Conservation (phyloP, 1,284 basidiomycete species). For the Retiboletus flavoniger region DNA sequence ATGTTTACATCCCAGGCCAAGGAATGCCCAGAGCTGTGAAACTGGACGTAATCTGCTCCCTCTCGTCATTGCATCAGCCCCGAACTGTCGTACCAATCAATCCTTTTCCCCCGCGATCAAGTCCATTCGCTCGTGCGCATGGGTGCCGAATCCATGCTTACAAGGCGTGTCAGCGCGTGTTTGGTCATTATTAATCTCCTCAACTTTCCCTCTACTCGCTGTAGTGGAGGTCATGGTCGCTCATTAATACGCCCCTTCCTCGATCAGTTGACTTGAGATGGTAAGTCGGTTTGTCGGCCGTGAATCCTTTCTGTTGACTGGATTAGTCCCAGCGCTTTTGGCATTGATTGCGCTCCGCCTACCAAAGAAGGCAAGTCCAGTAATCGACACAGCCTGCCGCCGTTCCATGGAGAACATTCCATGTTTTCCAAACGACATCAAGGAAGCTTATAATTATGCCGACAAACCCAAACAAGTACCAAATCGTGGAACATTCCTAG, state of each 20-base stretch:
- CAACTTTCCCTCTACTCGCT: neutral
- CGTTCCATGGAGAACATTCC: conserved; percentile 32
- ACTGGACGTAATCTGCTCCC: neutral
- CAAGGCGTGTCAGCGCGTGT: conserved; percentile 21
- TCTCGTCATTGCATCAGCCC: neutral
- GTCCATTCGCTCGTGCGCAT: neutral
- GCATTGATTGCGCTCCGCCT: neutral
- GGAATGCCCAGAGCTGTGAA: too few species aligned
- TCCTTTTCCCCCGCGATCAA: conserved; percentile 7
- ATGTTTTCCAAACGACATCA: conserved; percentile 5
- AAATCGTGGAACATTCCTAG: conserved; percentile 9
- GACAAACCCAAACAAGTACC: conserved; percentile 26
- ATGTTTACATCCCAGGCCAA: too few species aligned
- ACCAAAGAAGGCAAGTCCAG: conserved; percentile 20
- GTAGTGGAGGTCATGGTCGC: conserved; percentile 1
- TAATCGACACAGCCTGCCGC: conserved; percentile 23
- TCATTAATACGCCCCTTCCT: neutral
- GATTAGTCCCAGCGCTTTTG: neutral
- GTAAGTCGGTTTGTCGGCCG: neutral
- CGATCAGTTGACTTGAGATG: neutral
- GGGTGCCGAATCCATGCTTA: conserved; percentile 17
- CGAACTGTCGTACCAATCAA: conserved; percentile 1
- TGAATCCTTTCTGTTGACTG: neutral
- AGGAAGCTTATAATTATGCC: conserved; percentile 19
- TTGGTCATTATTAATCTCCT: conserved; percentile 7